phyloP scores from a whole-genome alignment of 495 filamentous ascomycete genomes.

The Clohesyomyces aquaticus region DNA sequence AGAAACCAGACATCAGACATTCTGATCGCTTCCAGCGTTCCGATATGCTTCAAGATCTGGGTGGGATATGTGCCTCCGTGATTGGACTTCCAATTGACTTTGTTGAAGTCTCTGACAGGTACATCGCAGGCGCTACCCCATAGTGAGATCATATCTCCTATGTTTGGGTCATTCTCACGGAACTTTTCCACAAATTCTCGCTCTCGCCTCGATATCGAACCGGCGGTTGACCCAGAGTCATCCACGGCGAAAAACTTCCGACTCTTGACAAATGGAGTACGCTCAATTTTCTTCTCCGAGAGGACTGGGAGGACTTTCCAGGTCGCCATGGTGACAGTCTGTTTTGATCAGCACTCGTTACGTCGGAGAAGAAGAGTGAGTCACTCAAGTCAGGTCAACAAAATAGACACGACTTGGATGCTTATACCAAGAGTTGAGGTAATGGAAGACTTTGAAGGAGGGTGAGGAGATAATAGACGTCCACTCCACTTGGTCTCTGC shows the following conservation, averaged over 20 bases:
- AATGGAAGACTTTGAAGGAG: too few relatives aligned
- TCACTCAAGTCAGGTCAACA: too few relatives aligned
- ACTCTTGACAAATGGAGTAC: conserved; percentile 13
- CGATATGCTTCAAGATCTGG: conserved; percentile 14
- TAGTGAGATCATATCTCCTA: conserved; percentile 9
- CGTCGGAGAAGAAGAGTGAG: too few relatives aligned
- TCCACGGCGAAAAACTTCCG: conserved; percentile 32
- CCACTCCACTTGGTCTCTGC: too few relatives aligned
- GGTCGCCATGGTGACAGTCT: conserved; percentile 13
- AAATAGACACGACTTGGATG: too few relatives aligned
- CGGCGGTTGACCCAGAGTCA: conserved; percentile 25
- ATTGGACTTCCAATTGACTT: conserved; percentile 11
- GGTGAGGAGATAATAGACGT: too few relatives aligned
- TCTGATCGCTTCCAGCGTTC: conserved; percentile 10
- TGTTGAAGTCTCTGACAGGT: conserved; percentile 13
- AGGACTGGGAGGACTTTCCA: conserved; percentile 22
- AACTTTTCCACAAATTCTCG: conserved; percentile 18
- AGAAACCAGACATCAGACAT: conserved; percentile 33
- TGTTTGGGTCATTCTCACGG: not conserved
- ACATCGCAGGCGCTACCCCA: conserved; percentile 26
- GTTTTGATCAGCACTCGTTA: not conserved
- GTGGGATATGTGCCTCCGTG: conserved; percentile 18
- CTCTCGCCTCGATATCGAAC: conserved; percentile 6
- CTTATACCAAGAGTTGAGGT: too few relatives aligned
- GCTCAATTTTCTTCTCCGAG: not conserved